These are phyloP conservation scores for Neurospora sp. DNA, from an alignment of 495 filamentous ascomycete genomes.

Conservation along the genomic window DNA sequence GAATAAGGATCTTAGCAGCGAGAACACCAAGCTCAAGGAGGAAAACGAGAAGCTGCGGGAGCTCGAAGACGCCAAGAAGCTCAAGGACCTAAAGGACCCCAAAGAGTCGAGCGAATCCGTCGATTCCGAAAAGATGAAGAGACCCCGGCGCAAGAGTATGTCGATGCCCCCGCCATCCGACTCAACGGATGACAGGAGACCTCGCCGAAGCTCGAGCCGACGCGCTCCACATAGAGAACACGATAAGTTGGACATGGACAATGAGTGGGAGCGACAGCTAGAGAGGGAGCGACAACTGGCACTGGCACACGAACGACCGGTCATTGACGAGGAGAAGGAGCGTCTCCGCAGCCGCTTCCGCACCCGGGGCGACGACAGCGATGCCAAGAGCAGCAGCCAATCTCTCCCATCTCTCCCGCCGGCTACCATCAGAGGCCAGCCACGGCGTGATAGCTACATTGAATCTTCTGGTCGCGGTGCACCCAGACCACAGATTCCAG, in stretches of 20 bases:
- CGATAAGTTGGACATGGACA: conserved; percentile 13
- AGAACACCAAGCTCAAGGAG: conserved; percentile 77
- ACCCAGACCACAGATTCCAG: conserved; percentile 12
- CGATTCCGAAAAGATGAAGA: conserved; percentile 2
- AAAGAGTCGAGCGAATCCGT: not conserved
- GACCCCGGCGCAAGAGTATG: not conserved
- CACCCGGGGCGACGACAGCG: conserved; percentile 18
- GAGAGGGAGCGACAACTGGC: conserved; percentile 8
- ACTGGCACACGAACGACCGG: conserved; percentile 6
- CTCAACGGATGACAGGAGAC: conserved; percentile 19
- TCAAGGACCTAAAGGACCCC: not conserved
- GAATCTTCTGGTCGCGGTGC: conserved; percentile 24
- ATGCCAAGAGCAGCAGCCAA: conserved; percentile 19
- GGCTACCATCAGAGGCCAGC: conserved; percentile 9
- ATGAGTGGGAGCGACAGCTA: conserved; percentile 8
- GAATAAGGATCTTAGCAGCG: conserved; percentile 74
- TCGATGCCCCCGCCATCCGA: conserved; percentile 7
- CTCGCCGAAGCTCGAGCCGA: conserved; percentile 18
- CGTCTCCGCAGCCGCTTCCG: conserved; percentile 22
- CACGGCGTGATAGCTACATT: conserved; percentile 23
- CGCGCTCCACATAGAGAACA: conserved; percentile 9
- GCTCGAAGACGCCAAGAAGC: conserved; percentile 55
- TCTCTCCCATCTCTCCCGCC: not conserved
- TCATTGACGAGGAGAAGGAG: conserved; percentile 14
- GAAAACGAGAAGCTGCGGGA: conserved; percentile 74